These are phyloP conservation scores for Salvia splendens DNA, from an alignment of 257 asterid genomes.

Conservation along the genomic window DNA sequence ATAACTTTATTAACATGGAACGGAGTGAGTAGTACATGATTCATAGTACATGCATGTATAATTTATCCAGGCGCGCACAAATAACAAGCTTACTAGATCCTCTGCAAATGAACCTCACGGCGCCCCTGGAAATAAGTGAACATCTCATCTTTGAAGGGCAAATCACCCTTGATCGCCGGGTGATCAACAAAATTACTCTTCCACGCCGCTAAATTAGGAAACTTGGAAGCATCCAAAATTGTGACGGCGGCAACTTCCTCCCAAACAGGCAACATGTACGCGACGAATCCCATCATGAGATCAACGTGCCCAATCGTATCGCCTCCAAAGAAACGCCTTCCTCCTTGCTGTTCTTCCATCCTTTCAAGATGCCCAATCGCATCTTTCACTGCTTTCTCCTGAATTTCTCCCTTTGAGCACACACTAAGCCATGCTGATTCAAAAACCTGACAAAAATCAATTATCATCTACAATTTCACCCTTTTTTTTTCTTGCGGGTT, in stretches of 20 bases:
- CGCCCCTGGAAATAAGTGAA: constrained; percentile 29
- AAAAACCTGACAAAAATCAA: constrained; percentile 26
- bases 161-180: constrained; percentile 28
- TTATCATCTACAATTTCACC: no score
- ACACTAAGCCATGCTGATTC: constrained; percentile 20
- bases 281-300: constrained; percentile 37
- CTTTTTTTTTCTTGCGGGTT: no score
- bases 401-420: constrained; percentile 36
- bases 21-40: no score
- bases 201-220: constrained; percentile 35
- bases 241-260: constrained; percentile 41
- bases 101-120: not conserved
- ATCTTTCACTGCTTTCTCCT: constrained; percentile 33
- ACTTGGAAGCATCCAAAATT: constrained; percentile 33
- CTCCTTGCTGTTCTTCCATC: constrained; percentile 34
- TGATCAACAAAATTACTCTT: constrained; percentile 24
- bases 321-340: constrained; percentile 46
- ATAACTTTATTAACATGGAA: no score
- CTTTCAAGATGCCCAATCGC: constrained; percentile 37
- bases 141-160: constrained; percentile 31
- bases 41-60: no score
- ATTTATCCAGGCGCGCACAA: no score
- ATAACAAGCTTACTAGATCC: constrained; percentile 9
- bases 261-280: constrained; percentile 37
- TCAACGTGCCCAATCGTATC: constrained; percentile 45